phyloP scores from a whole-genome alignment of 257 asterid species.

The Salvia rosmarinus region DNA sequence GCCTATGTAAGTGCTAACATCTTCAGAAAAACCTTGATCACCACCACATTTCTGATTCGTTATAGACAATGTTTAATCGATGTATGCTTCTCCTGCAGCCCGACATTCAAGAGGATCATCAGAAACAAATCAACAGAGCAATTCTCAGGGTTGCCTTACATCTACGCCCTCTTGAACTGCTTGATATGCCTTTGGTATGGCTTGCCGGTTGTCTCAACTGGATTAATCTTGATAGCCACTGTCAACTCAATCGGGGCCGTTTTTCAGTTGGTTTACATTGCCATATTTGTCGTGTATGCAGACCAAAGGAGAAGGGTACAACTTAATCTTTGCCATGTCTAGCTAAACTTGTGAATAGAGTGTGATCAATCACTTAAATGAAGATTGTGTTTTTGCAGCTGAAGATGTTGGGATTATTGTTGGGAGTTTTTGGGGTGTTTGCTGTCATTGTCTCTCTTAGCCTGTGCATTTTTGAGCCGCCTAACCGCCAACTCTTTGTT shows the following conservation, averaged over 20 bases:
- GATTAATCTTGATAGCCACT: slow-evolving; percentile 63
- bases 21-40: background rate
- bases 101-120: slow-evolving; percentile 73
- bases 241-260: slow-evolving; percentile 79
- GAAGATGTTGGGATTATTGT: slow-evolving; percentile 52
- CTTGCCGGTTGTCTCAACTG: slow-evolving; percentile 66
- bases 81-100: slow-evolving; percentile 48
- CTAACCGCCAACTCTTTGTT: slow-evolving; percentile 69
- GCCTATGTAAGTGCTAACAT: slow-evolving; percentile 69
- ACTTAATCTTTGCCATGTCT: background rate
- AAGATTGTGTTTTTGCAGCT: slow-evolving; percentile 38
- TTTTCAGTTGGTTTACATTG: slow-evolving; percentile 65
- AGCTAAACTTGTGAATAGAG: background rate
- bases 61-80: background rate
- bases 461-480: slow-evolving; percentile 60
- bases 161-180: slow-evolving; percentile 81
- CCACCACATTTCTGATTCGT: background rate
- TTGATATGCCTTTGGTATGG: slow-evolving; percentile 92
- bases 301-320: slow-evolving; percentile 58
- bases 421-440: slow-evolving; percentile 57
- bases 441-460: slow-evolving; percentile 52
- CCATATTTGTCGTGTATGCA: slow-evolving; percentile 59
- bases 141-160: slow-evolving; percentile 83
- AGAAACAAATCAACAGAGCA: slow-evolving; percentile 76
- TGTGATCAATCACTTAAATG: background rate